Percentiles rank a stretch among this genome's conserved stretches.
Conservation (phyloP, 306 rosid genomes). For the Delonix regia region DNA sequence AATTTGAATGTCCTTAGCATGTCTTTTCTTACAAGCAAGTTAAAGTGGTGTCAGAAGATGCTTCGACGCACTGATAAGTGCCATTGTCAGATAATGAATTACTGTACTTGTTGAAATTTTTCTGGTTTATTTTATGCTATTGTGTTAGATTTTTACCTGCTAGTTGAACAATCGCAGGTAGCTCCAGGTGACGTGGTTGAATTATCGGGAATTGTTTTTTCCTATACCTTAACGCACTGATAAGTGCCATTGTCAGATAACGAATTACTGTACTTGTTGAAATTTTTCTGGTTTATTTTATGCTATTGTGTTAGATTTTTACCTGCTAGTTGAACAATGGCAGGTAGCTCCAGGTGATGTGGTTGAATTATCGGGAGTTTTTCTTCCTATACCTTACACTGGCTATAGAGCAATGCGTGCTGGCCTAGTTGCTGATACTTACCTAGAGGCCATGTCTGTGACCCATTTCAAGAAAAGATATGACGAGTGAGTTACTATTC, state of each 20-base stretch:
- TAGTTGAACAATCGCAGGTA: conserved; percentile 54
- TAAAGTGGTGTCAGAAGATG: no score
- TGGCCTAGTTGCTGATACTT: conserved; percentile 92
- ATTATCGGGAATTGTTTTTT: no score
- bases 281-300: neutral
- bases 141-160: conserved; percentile 3
- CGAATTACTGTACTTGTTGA: neutral
- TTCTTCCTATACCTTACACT: no score
- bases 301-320: neutral
- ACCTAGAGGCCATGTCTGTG: conserved; percentile 93
- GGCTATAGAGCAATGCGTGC: conserved; percentile 73
- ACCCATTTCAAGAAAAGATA: conserved; percentile 89
- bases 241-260: no score
- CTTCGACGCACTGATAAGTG: no score
- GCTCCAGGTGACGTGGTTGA: conserved; percentile 85
- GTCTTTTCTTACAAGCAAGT: neutral
- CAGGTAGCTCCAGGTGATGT: conserved; percentile 89
- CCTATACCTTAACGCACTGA: no score
- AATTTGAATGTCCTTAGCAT: neutral
- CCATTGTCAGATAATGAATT: neutral
- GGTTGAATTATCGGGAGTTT: no score
- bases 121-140: neutral
- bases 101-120: neutral
- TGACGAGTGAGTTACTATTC: conserved; percentile 72
- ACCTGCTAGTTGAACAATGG: conserved; percentile 25